phyloP scores from a whole-genome alignment of 1,139 yeast genomes.

The Blastobotrys indianensis region DNA sequence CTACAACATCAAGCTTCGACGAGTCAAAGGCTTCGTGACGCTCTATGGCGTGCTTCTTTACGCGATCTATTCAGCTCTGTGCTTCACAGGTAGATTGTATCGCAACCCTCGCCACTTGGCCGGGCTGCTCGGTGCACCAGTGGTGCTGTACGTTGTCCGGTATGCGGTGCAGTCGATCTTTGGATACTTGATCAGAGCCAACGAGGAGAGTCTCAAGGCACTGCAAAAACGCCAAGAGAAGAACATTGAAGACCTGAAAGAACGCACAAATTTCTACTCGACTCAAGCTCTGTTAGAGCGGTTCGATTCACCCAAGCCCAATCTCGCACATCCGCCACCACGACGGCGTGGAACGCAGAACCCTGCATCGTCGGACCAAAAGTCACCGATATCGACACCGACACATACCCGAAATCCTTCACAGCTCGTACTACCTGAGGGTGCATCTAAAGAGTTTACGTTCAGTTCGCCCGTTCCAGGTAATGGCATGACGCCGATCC shows the following conservation, averaged over 20 bases:
- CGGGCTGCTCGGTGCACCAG: conserved; percentile 19
- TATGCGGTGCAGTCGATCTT: conserved; percentile 18
- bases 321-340: conserved; percentile 4
- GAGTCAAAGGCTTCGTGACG: conserved; percentile 28
- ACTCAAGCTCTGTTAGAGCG: conserved; percentile 68
- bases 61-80: conserved; percentile 20
- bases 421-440: not conserved
- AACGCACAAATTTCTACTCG: conserved; percentile 68
- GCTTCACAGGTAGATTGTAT: conserved; percentile 15
- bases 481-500: not conserved
- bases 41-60: conserved; percentile 28
- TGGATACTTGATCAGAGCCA: conserved; percentile 21
- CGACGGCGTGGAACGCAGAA: not conserved
- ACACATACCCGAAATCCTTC: not conserved
- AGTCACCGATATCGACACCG: not conserved
- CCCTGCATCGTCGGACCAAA: not conserved
- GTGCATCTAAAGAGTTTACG: conserved; percentile 5
- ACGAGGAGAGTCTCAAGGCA: conserved; percentile 32
- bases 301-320: conserved; percentile 35
- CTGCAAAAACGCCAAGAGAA: conserved; percentile 49
- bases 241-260: conserved; percentile 70
- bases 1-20: conserved; percentile 23
- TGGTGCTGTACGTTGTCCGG: conserved; percentile 22
- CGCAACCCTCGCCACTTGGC: conserved; percentile 13
- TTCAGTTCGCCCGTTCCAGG: conserved; percentile 2